Conservation (phyloP, 495 filamentous ascomycete genomes). For the Talaromyces wortmannii region DNA sequence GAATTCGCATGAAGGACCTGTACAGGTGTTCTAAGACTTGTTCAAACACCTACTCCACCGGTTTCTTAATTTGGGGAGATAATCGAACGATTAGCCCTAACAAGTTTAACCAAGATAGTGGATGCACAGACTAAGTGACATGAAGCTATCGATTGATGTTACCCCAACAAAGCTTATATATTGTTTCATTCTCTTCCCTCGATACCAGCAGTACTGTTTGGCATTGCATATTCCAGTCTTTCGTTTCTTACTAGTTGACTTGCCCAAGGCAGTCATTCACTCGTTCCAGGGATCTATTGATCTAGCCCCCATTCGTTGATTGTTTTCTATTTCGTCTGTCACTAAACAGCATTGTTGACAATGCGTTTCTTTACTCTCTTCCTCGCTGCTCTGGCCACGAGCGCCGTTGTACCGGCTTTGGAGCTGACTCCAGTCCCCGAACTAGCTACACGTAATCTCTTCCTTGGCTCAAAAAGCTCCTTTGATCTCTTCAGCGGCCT, state of each 20-base stretch:
- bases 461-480: conserved; percentile 6
- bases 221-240: background rate
- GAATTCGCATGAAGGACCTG: background rate
- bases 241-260: background rate
- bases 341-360: conserved; percentile 9
- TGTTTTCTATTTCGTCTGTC: conserved; percentile 2
- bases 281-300: background rate
- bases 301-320: background rate
- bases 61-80: too few species aligned
- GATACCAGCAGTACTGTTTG: background rate
- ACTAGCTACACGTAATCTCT: background rate
- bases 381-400: conserved; percentile 6
- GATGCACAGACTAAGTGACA: too few species aligned
- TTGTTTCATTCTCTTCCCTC: background rate
- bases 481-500: conserved; percentile 23
- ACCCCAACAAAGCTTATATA: background rate
- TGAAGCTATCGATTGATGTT: too few species aligned
- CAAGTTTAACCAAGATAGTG: too few species aligned
- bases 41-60: background rate
- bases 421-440: background rate
- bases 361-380: conserved; percentile 5
- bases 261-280: background rate
- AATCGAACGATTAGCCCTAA: too few species aligned
- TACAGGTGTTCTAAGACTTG: background rate
- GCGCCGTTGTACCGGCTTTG: conserved; percentile 10